Conservation (phyloP, 768 basidiomycete species). For the Phanerodontia chrysosporium region DNA sequence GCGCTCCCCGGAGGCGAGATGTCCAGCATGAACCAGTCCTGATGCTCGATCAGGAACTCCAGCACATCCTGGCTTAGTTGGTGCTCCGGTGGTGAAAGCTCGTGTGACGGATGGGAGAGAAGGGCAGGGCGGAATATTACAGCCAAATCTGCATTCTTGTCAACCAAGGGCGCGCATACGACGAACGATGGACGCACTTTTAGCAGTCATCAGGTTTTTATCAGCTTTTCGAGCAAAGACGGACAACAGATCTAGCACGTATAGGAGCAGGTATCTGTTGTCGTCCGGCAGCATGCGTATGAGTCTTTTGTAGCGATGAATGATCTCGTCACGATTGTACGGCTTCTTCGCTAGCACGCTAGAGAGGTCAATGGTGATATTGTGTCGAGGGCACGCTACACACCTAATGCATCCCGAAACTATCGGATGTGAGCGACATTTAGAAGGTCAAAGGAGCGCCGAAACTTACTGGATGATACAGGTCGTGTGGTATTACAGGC, state of each 20-base stretch:
- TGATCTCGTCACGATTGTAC: slow-evolving; percentile 65
- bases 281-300: slow-evolving; percentile 82
- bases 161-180: not conserved
- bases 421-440: slow-evolving; percentile 28
- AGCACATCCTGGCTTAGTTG: slow-evolving; percentile 84
- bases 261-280: slow-evolving; percentile 94
- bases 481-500: slow-evolving; percentile 87
- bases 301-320: slow-evolving; percentile 76
- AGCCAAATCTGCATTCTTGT: slow-evolving; percentile 69
- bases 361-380: slow-evolving; percentile 8
- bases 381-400: slow-evolving; percentile 17
- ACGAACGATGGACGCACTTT: slow-evolving; percentile 54
- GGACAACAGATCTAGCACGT: slow-evolving; percentile 91
- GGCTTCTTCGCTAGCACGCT: slow-evolving; percentile 55
- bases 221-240: slow-evolving; percentile 91
- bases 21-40: slow-evolving; percentile 92
- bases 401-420: slow-evolving; percentile 81
- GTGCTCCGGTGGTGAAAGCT: slow-evolving; percentile 83
- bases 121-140: slow-evolving; percentile 96
- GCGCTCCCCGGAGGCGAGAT: slow-evolving; percentile 55
- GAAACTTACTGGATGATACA: slow-evolving; percentile 78
- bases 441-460: slow-evolving; percentile 1
- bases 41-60: slow-evolving; percentile 94
- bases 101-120: slow-evolving; percentile 84
- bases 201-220: slow-evolving; percentile 93